A percentile compares a stretch with the other conserved stretches of the same genome.
Evolutionary conservation across 345 rosid species (phyloP).

Genomic region (Garcia nutans): DNA sequence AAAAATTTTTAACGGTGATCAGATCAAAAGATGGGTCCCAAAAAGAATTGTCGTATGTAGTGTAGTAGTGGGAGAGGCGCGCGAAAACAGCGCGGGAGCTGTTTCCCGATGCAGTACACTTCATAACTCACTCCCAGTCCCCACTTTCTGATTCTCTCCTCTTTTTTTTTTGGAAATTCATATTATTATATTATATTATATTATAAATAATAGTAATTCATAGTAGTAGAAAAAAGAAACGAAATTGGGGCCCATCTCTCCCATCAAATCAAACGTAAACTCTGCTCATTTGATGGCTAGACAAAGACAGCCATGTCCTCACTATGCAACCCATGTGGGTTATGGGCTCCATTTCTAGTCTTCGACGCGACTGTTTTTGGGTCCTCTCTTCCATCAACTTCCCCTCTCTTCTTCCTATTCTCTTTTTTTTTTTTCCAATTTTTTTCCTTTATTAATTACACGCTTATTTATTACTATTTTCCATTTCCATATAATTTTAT

Average conservation of each 20-base stretch:
- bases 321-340: slow-evolving; percentile 33
- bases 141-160: background rate
- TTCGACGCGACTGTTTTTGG: slow-evolving; percentile 30
- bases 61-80: slow-evolving; percentile 31
- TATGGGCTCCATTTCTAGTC: slow-evolving; percentile 23
- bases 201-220: background rate
- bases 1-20: background rate
- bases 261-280: slow-evolving; percentile 23
- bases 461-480: too few relatives aligned
- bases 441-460: too few relatives aligned
- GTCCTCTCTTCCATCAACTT: slow-evolving; percentile 10
- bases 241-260: background rate
- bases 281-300: slow-evolving; percentile 1
- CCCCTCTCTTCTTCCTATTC: background rate
- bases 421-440: too few relatives aligned
- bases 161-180: background rate
- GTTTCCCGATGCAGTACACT: slow-evolving; percentile 30
- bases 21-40: background rate
- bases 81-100: slow-evolving; percentile 45
- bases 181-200: too few relatives aligned
- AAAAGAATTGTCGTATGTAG: background rate
- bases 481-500: too few relatives aligned
- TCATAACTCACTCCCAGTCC: background rate
- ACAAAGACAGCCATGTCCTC: slow-evolving; percentile 9
- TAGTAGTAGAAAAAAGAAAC: background rate